These are phyloP conservation scores for Bryum argenteum DNA, from an alignment of 225 moss, liverwort and hornwort genomes.

Conservation along the genomic window DNA sequence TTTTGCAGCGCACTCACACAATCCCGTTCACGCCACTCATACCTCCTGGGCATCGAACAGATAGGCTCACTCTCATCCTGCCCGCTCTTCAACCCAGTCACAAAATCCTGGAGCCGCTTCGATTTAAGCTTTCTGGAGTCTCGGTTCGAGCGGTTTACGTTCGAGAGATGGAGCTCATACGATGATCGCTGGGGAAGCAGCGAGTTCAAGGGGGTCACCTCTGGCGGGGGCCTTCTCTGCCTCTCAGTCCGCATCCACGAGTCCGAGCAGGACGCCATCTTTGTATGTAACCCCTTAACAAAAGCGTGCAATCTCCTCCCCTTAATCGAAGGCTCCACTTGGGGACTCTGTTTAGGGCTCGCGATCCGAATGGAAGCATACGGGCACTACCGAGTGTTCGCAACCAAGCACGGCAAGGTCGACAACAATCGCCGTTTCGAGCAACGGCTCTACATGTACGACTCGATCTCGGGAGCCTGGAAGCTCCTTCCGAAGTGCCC, in stretches of 20 bases:
- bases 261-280: constrained; percentile 43
- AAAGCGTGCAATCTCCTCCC: constrained; percentile 36
- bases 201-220: constrained; percentile 31
- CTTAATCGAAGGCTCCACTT: constrained; percentile 10
- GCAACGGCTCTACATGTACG: constrained; percentile 37
- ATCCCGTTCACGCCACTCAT: constrained; percentile 7
- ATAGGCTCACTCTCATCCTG: constrained; percentile 25
- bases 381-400: constrained; percentile 28
- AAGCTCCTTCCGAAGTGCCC: constrained; percentile 11
- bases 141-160: constrained; percentile 33
- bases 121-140: constrained; percentile 33
- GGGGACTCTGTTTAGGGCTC: constrained; percentile 22
- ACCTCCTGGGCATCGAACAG: constrained; percentile 33
- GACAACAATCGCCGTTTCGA: constrained; percentile 8
- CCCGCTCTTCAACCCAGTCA: constrained; percentile 20
- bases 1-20: constrained; percentile 3
- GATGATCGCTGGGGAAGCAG: constrained; percentile 37
- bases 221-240: constrained; percentile 25
- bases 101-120: not conserved
- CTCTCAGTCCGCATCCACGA: constrained; percentile 32
- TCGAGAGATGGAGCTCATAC: constrained; percentile 37
- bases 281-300: constrained; percentile 38
- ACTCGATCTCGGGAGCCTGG: constrained; percentile 25
- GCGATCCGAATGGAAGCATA: constrained; percentile 19
- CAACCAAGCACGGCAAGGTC: constrained; percentile 30